Conservation (phyloP, 2,329 filamentous ascomycete species). For the Parafenestella ontariensis region DNA sequence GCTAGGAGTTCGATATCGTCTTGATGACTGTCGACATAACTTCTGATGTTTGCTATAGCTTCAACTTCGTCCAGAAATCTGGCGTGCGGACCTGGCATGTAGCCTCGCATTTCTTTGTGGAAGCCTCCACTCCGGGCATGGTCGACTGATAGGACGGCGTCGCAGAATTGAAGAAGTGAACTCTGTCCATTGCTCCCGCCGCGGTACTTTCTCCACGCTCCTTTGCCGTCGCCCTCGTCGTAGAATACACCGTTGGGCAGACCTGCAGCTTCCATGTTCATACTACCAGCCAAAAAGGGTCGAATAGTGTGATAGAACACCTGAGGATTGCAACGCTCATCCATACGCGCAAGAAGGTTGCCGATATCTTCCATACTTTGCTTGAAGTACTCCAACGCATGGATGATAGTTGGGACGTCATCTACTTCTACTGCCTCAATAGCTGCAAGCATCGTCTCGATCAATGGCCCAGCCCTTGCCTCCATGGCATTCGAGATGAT, state of each 20-base stretch:
- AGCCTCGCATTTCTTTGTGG: slow-evolving; percentile 58
- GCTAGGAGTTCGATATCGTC: slow-evolving; percentile 45
- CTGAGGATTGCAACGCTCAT: slow-evolving; percentile 57
- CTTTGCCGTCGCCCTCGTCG: slow-evolving; percentile 57
- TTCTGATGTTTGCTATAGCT: slow-evolving; percentile 54
- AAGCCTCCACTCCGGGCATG: slow-evolving; percentile 51
- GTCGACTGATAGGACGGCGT: slow-evolving; percentile 59
- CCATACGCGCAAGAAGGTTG: slow-evolving; percentile 57
- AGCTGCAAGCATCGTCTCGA: slow-evolving; percentile 56
- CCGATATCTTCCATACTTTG: slow-evolving; percentile 52
- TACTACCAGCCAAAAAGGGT: slow-evolving; percentile 60
- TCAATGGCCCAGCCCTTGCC: slow-evolving; percentile 56
- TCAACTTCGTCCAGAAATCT: slow-evolving; percentile 59
- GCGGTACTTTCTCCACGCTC: slow-evolving; percentile 59
- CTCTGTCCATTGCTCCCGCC: slow-evolving; percentile 64
- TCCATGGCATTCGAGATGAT: slow-evolving; percentile 62
- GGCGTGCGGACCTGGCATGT: slow-evolving; percentile 62
- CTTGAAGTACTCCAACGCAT: slow-evolving; percentile 50
- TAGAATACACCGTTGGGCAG: slow-evolving; percentile 61
- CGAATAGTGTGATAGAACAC: slow-evolving; percentile 62
- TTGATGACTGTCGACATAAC: slow-evolving; percentile 50
- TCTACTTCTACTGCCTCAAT: slow-evolving; percentile 54
- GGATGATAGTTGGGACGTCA: slow-evolving; percentile 48
- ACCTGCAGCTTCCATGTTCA: slow-evolving; percentile 61
- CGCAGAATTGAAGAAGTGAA: slow-evolving; percentile 62